Percentiles rank a stretch among this genome's conserved stretches.
Evolutionary conservation across 108 stramenopile genomes (phyloP).

Genomic region (Craspedostauros australis): DNA sequence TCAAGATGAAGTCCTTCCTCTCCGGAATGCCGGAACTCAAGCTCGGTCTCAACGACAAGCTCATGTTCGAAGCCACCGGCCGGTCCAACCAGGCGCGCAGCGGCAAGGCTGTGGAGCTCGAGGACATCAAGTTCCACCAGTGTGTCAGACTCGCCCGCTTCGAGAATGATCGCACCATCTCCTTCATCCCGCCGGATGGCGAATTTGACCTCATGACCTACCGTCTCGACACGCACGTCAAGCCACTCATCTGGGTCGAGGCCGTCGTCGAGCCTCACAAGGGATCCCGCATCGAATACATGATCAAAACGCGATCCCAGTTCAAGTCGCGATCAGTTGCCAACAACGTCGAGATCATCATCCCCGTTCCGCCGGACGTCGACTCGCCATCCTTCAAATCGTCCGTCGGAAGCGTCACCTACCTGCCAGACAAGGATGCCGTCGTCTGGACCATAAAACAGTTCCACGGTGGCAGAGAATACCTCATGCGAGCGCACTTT

Average conservation of each 20-base stretch:
- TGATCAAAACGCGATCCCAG: slow-evolving; percentile 98
- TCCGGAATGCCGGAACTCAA: slow-evolving; percentile 98
- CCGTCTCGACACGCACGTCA: slow-evolving; percentile 97
- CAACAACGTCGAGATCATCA: slow-evolving; percentile 99
- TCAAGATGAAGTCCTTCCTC: slow-evolving; percentile 94
- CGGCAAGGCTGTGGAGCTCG: slow-evolving; percentile 96
- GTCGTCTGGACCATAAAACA: slow-evolving; percentile 99
- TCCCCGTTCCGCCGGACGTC: slow-evolving; percentile 98
- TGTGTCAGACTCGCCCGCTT: slow-evolving; percentile 97
- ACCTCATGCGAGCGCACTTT: slow-evolving; percentile 98
- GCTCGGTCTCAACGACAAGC: slow-evolving; percentile 98
- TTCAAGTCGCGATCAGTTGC: slow-evolving; percentile 97
- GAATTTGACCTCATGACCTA: slow-evolving; percentile 99
- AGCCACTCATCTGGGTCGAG: slow-evolving; percentile 99
- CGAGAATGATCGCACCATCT: slow-evolving; percentile 98
- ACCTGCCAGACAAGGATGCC: slow-evolving; percentile 95
- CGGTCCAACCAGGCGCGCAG: slow-evolving; percentile 48
- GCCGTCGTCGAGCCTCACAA: slow-evolving; percentile 97
- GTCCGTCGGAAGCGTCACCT: slow-evolving; percentile 93
- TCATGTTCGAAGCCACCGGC: slow-evolving; percentile 88
- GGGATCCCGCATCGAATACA: slow-evolving; percentile 96
- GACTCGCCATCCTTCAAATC: slow-evolving; percentile 98
- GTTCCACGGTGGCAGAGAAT: slow-evolving; percentile 90
- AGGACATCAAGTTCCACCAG: slow-evolving; percentile 99
- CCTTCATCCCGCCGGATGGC: slow-evolving; percentile 99